Evolutionary conservation across 192 early-diverging fungal species (phyloP), one percentile per base, ranked within the genome.

Genomic region (Lunasporangiospora selenospora): DNA sequence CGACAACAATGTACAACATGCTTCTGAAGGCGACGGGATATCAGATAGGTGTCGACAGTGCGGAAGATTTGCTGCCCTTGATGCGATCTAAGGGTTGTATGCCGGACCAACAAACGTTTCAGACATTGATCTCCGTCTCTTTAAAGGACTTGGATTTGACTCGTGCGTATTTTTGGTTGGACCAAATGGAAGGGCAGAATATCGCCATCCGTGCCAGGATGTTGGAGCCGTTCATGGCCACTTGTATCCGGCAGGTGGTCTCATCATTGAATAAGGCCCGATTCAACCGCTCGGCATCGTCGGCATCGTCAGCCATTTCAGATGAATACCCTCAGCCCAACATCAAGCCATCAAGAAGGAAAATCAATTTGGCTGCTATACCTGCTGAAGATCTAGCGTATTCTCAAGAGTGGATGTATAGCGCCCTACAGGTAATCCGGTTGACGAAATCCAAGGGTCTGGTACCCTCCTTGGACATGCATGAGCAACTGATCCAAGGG

Each of bases 151-250:
- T 58, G 19, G 34, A 63, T 18, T 0, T 58, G 13, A 15, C 19
- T 2, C 23, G 48, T 3, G 69, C 69, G 13, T 32, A 63, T 24
- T 30, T 27, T 33, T 73, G 69, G 69, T 23, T 73, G 37, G 69
- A 39, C 6, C 60, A 73, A 49, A 58, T 53, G 16, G 24, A 24
- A 15, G 45, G 69, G 5, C 69, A 63, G 4, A 61, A 61, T 3
- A 63, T 63, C 55, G 34, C 62, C 21, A 37, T 63, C 10, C 9
- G n/a, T 8, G 41, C 69, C 1, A 40, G 48, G 33, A 58, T 50
- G 60, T 21, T 73, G 30, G 69, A 73, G 38, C 41, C 54, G 9
- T 58, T 73, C 27, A 58, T 73, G 60, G 51, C 38, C 21, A 47
- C 60, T 2, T 73, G 69, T 16, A 40, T 57, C 9, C 13, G 16